These are phyloP conservation scores for Colletotrichum coccodes DNA, from an alignment of 2,329 filamentous ascomycete species.

Conservation along the genomic window DNA sequence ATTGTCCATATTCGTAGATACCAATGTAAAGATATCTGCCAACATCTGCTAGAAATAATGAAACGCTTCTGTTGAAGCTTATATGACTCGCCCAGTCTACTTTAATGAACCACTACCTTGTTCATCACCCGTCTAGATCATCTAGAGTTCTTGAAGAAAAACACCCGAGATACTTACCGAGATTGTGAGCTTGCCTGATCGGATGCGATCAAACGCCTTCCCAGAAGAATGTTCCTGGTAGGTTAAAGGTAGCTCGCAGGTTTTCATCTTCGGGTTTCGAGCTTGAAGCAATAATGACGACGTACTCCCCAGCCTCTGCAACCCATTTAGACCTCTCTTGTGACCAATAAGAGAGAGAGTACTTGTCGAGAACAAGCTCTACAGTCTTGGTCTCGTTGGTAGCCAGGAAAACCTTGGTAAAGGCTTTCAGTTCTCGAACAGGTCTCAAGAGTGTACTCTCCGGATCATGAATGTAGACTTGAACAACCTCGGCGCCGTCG, in stretches of 20 bases:
- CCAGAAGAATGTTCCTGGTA: slow-evolving; percentile 29
- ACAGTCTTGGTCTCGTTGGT: slow-evolving; percentile 67
- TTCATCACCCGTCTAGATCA: too few relatives aligned
- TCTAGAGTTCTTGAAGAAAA: too few relatives aligned
- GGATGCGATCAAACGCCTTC: slow-evolving; percentile 11
- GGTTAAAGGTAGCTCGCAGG: slow-evolving; percentile 2
- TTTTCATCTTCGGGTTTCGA: slow-evolving; percentile 28
- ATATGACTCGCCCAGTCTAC: too few relatives aligned
- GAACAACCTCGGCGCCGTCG: slow-evolving; percentile 52
- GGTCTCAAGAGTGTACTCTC: slow-evolving; percentile 58
- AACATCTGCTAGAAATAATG: too few relatives aligned
- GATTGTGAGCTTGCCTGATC: too few relatives aligned
- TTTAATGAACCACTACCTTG: too few relatives aligned
- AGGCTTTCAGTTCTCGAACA: slow-evolving; percentile 72
- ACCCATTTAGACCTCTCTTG: slow-evolving; percentile 74
- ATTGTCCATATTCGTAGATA: too few relatives aligned
- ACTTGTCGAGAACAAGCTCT: slow-evolving; percentile 53
- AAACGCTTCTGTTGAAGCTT: too few relatives aligned
- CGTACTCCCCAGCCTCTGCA: slow-evolving; percentile 72
- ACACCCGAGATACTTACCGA: too few relatives aligned
- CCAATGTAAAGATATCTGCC: too few relatives aligned
- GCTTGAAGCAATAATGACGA: slow-evolving; percentile 59
- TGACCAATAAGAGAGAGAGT: slow-evolving; percentile 69
- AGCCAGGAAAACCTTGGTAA: slow-evolving; percentile 70
- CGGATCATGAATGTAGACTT: slow-evolving; percentile 64